These are phyloP conservation scores for Spergularia marina DNA, from an alignment of 148 eudicot species.

Conservation along the genomic window DNA sequence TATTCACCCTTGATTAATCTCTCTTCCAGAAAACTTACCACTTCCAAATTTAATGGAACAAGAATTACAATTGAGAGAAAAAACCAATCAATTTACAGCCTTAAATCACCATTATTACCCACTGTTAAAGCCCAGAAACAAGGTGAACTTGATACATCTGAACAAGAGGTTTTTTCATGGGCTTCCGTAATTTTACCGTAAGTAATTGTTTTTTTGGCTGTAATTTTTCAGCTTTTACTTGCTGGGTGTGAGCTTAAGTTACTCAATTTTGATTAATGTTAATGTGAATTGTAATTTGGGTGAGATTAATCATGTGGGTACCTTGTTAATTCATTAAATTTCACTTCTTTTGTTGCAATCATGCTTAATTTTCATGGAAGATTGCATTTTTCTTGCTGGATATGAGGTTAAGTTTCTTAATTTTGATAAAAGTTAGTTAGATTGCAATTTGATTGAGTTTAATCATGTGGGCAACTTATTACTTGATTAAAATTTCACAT, in stretches of 20 bases:
- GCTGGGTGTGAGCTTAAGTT: not conserved
- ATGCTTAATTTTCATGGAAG: not conserved
- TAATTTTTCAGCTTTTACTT: not conserved
- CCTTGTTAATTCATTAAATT: not conserved
- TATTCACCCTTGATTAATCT: conserved; percentile 24
- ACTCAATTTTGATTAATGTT: not conserved
- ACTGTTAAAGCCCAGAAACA: conserved; percentile 36
- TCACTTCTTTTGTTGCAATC: not conserved
- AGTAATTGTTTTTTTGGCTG: no score
- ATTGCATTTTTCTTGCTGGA: not conserved
- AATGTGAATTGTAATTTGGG: not conserved
- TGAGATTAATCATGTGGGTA: not conserved
- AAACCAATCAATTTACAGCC: conserved; percentile 2
- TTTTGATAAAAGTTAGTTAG: not conserved
- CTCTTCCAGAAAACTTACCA: not conserved
- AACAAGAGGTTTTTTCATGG: no score
- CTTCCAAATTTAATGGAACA: conserved; percentile 8
- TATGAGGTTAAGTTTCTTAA: not conserved
- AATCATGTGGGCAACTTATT: not conserved
- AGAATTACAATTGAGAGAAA: not conserved
- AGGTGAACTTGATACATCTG: not conserved
- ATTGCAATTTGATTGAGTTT: not conserved
- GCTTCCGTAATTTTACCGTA: no score
- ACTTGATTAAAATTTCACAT: not conserved
- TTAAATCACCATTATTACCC: conserved; percentile 2